These are phyloP conservation scores for Potentilla sterilis DNA, from an alignment of 306 rosid species.

Conservation along the genomic window DNA sequence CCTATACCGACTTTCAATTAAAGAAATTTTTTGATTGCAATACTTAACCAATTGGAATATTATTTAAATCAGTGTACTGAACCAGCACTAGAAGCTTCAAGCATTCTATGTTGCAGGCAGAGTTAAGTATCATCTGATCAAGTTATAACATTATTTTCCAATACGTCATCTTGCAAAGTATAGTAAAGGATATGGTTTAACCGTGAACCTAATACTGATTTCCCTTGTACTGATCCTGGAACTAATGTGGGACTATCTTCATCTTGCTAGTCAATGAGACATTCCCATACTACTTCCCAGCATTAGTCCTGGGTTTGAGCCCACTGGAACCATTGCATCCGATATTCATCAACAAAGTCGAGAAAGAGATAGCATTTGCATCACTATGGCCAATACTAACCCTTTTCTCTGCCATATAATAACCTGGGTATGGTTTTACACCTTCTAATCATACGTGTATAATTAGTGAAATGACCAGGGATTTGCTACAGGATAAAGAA, in stretches of 20 bases:
- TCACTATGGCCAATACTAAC: neutral
- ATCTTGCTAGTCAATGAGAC: neutral
- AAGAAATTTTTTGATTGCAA: neutral
- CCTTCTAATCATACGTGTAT: neutral
- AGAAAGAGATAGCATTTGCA: neutral
- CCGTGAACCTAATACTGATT: neutral
- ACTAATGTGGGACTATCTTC: conserved; percentile 1
- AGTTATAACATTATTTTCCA: neutral
- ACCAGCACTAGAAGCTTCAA: neutral
- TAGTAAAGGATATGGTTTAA: neutral
- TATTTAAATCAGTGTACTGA: neutral
- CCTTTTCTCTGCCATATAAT: neutral
- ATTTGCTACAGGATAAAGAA: neutral
- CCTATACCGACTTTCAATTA: neutral
- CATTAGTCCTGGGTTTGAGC: neutral
- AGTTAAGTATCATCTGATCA: neutral
- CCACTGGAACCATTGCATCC: neutral
- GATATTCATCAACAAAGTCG: neutral
- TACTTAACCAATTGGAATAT: neutral
- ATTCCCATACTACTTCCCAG: neutral
- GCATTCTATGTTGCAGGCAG: neutral
- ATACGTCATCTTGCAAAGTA: neutral
- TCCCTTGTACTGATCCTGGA: neutral
- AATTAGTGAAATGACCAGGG: neutral
- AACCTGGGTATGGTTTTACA: neutral